Percentiles rank a stretch among this genome's conserved stretches.
Conservation (phyloP, 108 stramenopile genomes). For the Seminavis robusta region DNA sequence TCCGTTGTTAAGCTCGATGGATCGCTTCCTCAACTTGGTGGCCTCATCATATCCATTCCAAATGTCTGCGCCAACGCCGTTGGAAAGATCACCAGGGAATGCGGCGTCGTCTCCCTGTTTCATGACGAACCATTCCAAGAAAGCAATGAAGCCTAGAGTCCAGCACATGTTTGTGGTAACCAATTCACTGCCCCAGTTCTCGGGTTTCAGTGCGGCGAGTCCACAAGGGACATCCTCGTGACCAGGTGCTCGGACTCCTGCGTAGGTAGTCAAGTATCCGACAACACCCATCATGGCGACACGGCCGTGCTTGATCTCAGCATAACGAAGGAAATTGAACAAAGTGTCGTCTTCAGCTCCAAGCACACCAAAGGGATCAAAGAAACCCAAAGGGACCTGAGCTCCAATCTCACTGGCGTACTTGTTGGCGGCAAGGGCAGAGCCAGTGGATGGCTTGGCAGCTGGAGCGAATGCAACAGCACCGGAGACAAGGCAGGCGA, state of each 20-base stretch:
- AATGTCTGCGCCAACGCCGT: conserved; percentile 57
- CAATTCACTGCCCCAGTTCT: no score
- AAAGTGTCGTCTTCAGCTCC: no score
- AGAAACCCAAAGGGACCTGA: no score
- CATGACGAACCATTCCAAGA: conserved; percentile 66
- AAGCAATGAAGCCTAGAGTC: conserved; percentile 64
- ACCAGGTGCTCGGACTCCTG: no score
- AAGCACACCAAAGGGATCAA: no score
- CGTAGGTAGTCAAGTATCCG: conserved; percentile 61
- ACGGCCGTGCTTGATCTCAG: conserved; percentile 84
- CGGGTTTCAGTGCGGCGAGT: conserved; percentile 42
- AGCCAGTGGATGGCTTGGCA: no score
- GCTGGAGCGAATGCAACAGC: conserved; percentile 31
- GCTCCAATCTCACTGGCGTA: conserved; percentile 54
- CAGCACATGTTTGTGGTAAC: conserved; percentile 55
- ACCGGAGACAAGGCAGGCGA: conserved; percentile 22
- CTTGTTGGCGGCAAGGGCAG: no score
- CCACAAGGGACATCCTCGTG: no score
- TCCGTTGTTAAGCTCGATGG: conserved; percentile 72
- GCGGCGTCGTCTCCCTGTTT: conserved; percentile 60
- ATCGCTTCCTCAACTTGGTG: conserved; percentile 47
- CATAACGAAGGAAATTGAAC: no score
- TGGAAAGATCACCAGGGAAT: conserved; percentile 81
- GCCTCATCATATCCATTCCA: conserved; percentile 58
- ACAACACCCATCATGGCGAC: conserved; percentile 76